A percentile compares a stretch with the other conserved stretches of the same genome.
Evolutionary conservation across 2,329 filamentous ascomycete genomes (phyloP).

Genomic region (Zymoseptoria crescenta): DNA sequence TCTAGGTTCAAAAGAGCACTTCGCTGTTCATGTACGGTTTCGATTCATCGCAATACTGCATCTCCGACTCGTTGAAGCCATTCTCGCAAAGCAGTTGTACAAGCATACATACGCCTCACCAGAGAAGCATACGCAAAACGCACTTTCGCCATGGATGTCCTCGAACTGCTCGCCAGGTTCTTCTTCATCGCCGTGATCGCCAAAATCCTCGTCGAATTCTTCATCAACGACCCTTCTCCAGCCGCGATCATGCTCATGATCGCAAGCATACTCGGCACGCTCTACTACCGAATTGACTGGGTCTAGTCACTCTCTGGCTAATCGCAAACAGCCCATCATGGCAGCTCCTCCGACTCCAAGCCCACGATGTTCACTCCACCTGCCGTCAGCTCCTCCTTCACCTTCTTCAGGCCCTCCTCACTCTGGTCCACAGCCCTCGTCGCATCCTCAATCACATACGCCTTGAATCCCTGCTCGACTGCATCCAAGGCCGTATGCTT

Average conservation of each 20-base stretch:
- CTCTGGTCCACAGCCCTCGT: conserved; percentile 63
- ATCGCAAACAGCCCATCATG: background rate
- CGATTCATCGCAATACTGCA: too few species aligned
- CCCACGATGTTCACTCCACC: conserved; percentile 55
- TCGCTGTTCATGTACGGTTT: too few species aligned
- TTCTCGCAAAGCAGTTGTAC: too few species aligned
- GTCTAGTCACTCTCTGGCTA: background rate
- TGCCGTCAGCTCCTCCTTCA: conserved; percentile 45
- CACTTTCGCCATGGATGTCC: background rate
- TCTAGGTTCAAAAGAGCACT: too few species aligned
- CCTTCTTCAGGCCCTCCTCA: conserved; percentile 45
- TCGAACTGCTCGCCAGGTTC: background rate
- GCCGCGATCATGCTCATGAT: background rate
- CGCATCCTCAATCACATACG: conserved; percentile 70
- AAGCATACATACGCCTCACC: too few species aligned
- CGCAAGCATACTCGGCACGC: background rate
- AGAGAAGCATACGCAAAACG: too few species aligned
- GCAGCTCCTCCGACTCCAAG: conserved; percentile 2
- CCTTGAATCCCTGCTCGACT: conserved; percentile 63
- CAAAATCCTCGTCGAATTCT: background rate
- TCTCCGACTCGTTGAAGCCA: too few species aligned
- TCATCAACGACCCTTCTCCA: background rate
- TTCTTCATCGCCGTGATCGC: background rate
- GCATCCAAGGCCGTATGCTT: conserved; percentile 74
- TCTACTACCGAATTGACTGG: background rate